These are phyloP conservation scores for Cystobasidium sp. DNA, from an alignment of 1,284 basidiomycete species.

Conservation along the genomic window DNA sequence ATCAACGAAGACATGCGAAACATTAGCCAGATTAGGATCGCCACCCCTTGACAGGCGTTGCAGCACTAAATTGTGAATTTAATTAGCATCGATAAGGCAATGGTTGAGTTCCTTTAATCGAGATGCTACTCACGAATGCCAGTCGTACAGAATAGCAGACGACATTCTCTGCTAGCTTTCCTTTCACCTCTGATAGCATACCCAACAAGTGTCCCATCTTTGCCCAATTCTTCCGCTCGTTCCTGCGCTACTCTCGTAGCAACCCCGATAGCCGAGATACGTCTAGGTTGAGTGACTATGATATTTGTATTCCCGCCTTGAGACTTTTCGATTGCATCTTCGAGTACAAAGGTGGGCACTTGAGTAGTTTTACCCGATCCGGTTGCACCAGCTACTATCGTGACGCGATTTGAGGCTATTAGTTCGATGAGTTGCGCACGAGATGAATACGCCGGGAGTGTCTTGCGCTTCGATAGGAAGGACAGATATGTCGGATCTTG, in stretches of 20 bases:
- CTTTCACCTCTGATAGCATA: constrained; percentile 91
- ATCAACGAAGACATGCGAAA: constrained; percentile 88
- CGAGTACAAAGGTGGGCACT: constrained; percentile 59
- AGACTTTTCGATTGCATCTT: constrained; percentile 70
- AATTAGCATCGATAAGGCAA: neutral
- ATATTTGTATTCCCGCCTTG: constrained; percentile 75
- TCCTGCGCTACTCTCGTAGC: constrained; percentile 85
- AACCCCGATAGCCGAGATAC: constrained; percentile 87
- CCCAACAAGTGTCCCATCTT: constrained; percentile 68
- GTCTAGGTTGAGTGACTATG: constrained; percentile 85
- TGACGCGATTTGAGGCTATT: constrained; percentile 68
- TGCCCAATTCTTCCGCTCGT: constrained; percentile 71
- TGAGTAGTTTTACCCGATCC: constrained; percentile 91
- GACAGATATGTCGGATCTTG: constrained; percentile 62
- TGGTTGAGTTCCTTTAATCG: neutral
- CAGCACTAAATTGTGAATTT: constrained; percentile 68
- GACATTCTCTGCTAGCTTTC: constrained; percentile 69
- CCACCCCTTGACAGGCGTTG: constrained; percentile 70
- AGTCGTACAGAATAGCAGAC: constrained; percentile 88
- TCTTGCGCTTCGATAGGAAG: constrained; percentile 66
- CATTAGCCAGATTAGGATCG: constrained; percentile 71
- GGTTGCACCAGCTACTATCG: constrained; percentile 80
- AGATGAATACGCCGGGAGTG: constrained; percentile 75
- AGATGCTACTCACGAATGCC: constrained; percentile 65
- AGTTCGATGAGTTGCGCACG: constrained; percentile 68